phyloP scores from a whole-genome alignment of 148 eudicot species.

The Camellia granthamiana region DNA sequence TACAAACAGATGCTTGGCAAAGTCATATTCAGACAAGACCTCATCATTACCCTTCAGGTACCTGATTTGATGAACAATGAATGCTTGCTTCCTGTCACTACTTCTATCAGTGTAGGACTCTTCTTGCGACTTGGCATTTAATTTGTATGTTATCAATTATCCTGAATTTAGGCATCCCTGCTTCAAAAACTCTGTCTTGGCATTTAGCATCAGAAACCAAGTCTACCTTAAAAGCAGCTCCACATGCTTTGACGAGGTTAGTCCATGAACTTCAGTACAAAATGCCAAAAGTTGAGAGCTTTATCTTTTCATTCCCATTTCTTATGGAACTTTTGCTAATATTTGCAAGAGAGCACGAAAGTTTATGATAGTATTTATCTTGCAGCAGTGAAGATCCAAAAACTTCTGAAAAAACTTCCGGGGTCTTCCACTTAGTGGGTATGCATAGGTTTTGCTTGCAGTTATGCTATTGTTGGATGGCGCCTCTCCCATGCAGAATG shows the following conservation, averaged over 20 bases:
- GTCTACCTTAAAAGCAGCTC: conserved; percentile 57
- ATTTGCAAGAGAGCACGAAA: background rate
- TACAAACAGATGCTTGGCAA: conserved; percentile 56
- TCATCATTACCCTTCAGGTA: conserved; percentile 73
- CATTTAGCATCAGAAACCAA: conserved; percentile 81
- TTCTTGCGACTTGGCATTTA: conserved; percentile 5
- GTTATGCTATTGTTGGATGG: conserved; percentile 13
- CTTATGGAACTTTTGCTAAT: background rate
- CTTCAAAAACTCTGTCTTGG: conserved; percentile 86
- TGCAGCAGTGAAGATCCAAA: conserved; percentile 56
- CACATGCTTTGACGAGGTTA: conserved; percentile 59
- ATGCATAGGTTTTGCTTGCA: conserved; percentile 18
- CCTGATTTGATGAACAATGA: conserved; percentile 11
- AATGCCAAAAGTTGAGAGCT: background rate
- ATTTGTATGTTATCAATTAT: background rate
- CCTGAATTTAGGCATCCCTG: conserved; percentile 51
- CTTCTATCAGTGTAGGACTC: background rate
- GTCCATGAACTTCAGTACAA: conserved; percentile 11
- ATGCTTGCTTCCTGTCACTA: background rate
- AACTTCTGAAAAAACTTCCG: conserved; percentile 40
- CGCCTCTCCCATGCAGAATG: conserved; percentile 1
- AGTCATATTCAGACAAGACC: conserved; percentile 54
- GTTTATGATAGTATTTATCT: conserved; percentile 17
- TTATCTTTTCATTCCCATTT: background rate
- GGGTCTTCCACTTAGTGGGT: conserved; percentile 62